Base-by-base conservation (phyloP, 305 asterid species). In the Fraxinus albicans region DNA sequence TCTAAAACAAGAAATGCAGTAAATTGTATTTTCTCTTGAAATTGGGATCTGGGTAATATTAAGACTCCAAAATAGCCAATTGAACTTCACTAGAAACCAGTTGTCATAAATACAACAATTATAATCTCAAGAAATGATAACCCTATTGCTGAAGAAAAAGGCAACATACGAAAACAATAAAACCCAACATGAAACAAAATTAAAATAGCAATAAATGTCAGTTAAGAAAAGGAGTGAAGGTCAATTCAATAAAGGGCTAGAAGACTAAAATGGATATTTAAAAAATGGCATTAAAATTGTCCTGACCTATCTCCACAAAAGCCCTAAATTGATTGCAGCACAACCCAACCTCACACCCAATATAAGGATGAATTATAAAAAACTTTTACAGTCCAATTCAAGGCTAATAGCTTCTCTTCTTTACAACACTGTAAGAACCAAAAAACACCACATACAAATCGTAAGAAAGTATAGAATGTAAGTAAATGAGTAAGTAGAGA, bases 61-160 rank as follows among this genome's bases (percentile, higher is more conserved):
- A 44, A 36, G 35, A 76, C n/a, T 85, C 86, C 58, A 84, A 84
- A 86, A 82, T 74, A 81, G 86, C 79, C 79, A 84, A 82, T 77
- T 82, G 73, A 69, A 69, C 21, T 69, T 25, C 69, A 84, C 79
- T 70, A 63, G 60, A 58, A 63, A 79, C 40, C 75, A 82, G 65
- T n/a, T 80, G 73, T 12, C 82, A 81, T 47, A 85, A 87, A 72
- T 21, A 60, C 15, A 76, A 77, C 81, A 65, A 65, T 23, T 65
- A 25, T 63, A 63, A 63, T 63, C 72, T 63, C 33, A 8, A 21
- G 34, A 60, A 60, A 60, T 23, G 34, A 23, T 58, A 60, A 60
- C 29, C 29, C 31, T 8, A 2, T 8, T 19, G 69, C 29, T 7
- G 69, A 58, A 58, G 31, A 60, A 60, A 60, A 21, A 6, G 31